Conservation (phyloP, 2,329 filamentous ascomycete species). For the Fusarium coicis region DNA sequence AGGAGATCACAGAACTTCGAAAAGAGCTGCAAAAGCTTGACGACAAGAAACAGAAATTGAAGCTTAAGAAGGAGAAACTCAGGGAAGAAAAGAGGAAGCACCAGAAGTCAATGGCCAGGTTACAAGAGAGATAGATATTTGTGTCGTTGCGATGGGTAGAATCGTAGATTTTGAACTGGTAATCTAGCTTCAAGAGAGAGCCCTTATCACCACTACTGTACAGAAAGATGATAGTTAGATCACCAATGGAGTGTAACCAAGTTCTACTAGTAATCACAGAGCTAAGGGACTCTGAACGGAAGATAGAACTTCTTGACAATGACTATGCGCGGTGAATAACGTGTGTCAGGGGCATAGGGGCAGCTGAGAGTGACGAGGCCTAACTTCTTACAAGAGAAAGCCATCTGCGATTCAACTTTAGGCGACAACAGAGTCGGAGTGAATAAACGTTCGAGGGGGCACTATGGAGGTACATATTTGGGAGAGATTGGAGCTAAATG, state of each 20-base stretch:
- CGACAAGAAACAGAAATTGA: not conserved
- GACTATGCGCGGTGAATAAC: not conserved
- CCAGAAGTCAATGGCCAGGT: not conserved
- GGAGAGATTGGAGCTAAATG: not conserved
- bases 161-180: rapidly evolving
- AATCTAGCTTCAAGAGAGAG: too few species aligned
- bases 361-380: not conserved
- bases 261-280: not conserved
- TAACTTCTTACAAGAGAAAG: not conserved
- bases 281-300: not conserved
- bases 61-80: not conserved
- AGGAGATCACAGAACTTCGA: not conserved
- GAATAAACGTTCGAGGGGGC: not conserved
- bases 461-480: not conserved
- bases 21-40: not conserved
- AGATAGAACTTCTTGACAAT: not conserved
- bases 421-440: not conserved
- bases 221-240: not conserved
- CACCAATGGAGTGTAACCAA: rapidly evolving
- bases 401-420: not conserved
- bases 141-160: rapidly evolving
- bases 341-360: not conserved
- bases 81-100: not conserved
- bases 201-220: not conserved
- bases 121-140: not conserved